Evolutionary conservation across 805 yeast species (phyloP).

Genomic region (Candida coquimbonensis): DNA sequence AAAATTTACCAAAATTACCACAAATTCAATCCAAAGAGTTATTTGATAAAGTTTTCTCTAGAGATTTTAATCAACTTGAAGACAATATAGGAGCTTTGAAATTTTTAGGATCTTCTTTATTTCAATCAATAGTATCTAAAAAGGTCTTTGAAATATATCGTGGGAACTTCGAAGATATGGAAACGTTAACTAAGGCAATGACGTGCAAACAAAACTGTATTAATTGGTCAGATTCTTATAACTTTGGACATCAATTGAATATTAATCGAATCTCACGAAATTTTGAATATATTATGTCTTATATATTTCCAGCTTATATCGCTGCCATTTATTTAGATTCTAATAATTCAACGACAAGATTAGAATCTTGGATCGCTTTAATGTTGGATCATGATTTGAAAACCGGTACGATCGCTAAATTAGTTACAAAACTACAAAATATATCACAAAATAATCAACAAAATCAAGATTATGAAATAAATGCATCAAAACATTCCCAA

Average conservation of each 20-base stretch:
- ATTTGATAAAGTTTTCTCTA: not conserved
- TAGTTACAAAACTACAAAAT: not conserved
- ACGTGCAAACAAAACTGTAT: not conserved
- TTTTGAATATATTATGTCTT: not conserved
- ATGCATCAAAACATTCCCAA: not conserved
- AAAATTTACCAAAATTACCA: not conserved
- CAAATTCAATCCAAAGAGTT: not conserved
- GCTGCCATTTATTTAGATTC: not conserved
- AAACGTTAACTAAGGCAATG: not conserved
- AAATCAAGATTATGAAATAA: not conserved
- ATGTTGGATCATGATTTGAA: not conserved
- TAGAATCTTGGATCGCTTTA: not conserved
- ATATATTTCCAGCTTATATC: conserved; percentile 1
- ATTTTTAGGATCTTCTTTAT: not conserved
- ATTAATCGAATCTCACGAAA: not conserved
- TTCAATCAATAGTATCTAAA: not conserved
- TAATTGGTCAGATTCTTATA: not conserved
- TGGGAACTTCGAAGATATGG: not conserved
- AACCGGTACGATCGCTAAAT: not conserved
- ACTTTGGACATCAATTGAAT: not conserved
- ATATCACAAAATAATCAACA: not conserved
- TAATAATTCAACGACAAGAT: not conserved
- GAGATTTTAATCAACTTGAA: not conserved
- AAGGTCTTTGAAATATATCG: not conserved
- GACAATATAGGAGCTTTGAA: not conserved